Evolutionary conservation across 768 basidiomycete genomes (phyloP).

Genomic region (Tylopilus subfusipes): DNA sequence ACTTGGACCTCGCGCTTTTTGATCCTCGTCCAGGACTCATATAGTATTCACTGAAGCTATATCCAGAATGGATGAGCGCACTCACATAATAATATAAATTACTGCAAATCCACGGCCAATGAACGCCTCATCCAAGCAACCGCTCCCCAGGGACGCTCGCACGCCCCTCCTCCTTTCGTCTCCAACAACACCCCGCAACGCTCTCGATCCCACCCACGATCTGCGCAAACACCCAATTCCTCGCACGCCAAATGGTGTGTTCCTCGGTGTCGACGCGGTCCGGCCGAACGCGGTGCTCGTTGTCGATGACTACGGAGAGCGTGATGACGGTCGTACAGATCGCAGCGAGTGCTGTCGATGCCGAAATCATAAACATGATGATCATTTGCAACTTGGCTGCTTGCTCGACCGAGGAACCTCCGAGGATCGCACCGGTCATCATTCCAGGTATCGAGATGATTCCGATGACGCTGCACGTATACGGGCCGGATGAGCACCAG

Average conservation of each 20-base stretch:
- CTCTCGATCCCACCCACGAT: slow-evolving; percentile 12
- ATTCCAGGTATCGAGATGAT: slow-evolving; percentile 83
- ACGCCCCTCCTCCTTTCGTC: neutral
- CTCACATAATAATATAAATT: neutral
- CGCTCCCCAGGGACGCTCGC: neutral
- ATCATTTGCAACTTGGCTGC: slow-evolving; percentile 88
- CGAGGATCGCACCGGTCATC: slow-evolving; percentile 92
- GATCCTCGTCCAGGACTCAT: no score
- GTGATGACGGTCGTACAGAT: slow-evolving; percentile 61
- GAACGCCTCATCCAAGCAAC: slow-evolving; percentile 15
- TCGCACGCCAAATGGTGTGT: slow-evolving; percentile 34
- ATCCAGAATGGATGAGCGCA: neutral
- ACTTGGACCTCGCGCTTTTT: no score
- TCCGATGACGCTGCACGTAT: slow-evolving; percentile 54
- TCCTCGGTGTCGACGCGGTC: slow-evolving; percentile 52
- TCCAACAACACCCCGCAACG: slow-evolving; percentile 9
- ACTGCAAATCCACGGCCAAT: neutral
- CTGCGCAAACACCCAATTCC: slow-evolving; percentile 29
- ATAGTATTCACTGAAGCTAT: no score
- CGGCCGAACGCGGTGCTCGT: slow-evolving; percentile 56
- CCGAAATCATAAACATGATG: slow-evolving; percentile 91
- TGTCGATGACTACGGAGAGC: slow-evolving; percentile 63
- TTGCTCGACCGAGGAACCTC: slow-evolving; percentile 79
- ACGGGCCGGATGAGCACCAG: neutral
- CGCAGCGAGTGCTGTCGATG: slow-evolving; percentile 67